These are phyloP conservation scores for Eimeria acervulina DNA, from an alignment of 169 alveolate species.

Conservation along the genomic window DNA sequence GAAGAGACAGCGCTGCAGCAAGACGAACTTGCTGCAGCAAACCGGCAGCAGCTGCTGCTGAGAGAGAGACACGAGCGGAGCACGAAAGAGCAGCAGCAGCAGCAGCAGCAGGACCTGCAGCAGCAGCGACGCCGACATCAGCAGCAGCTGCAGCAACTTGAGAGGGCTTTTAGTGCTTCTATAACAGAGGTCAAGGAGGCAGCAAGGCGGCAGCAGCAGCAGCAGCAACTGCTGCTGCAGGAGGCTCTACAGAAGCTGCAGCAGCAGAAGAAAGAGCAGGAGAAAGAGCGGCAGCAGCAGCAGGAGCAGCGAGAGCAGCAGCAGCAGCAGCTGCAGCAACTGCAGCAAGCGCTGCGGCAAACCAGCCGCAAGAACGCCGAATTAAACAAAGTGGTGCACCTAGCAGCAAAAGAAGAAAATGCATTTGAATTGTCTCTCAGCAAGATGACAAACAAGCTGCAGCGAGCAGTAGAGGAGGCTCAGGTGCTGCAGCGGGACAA, in stretches of 20 bases:
- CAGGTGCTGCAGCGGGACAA: conserved; percentile 43
- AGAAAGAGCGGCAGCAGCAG: not conserved
- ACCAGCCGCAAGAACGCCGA: not conserved
- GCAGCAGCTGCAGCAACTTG: conserved; percentile 55
- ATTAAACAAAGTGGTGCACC: not conserved
- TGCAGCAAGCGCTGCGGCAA: conserved; percentile 24
- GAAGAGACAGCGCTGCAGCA: conserved; percentile 45
- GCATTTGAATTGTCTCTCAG: not conserved
- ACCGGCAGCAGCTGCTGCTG: conserved; percentile 56
- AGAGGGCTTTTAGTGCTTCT: not conserved
- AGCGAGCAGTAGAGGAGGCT: conserved; percentile 21
- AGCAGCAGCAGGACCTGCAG: conserved; percentile 52
- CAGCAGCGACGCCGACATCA: conserved; percentile 39
- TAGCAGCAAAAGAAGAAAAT: conserved; percentile 24
- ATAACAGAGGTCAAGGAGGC: conserved; percentile 2
- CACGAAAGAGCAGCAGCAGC: conserved; percentile 56
- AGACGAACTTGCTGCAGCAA: conserved; percentile 49
- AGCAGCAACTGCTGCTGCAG: conserved; percentile 37
- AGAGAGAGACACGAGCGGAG: conserved; percentile 32
- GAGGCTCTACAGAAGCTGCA: conserved; percentile 4
- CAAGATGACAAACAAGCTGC: not conserved
- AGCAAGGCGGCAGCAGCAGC: conserved; percentile 47
- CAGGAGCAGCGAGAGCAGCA: not conserved
- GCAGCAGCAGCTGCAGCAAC: conserved; percentile 16
- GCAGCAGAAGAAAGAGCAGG: not conserved